phyloP scores from a whole-genome alignment of 2,329 filamentous ascomycete genomes.

The Chaetomium olivaceum region DNA sequence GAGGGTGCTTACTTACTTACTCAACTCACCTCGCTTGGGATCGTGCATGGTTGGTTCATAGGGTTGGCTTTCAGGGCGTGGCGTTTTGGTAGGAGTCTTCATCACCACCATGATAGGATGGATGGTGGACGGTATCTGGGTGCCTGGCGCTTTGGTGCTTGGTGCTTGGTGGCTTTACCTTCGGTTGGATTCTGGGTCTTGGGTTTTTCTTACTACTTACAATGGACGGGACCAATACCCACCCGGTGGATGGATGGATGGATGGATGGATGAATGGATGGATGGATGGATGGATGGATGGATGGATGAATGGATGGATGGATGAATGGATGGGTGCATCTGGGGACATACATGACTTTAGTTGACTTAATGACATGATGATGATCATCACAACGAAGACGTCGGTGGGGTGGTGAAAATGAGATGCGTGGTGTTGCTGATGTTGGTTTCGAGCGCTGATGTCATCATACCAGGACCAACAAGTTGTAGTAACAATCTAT shows the following conservation, averaged over 20 bases:
- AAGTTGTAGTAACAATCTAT: neutral
- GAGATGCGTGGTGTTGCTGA: neutral
- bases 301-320: neutral
- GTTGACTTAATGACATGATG: neutral
- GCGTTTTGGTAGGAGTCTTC: neutral
- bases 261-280: neutral
- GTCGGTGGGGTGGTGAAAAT: neutral
- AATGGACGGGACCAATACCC: neutral
- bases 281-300: neutral
- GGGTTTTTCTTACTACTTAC: neutral
- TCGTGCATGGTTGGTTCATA: neutral
- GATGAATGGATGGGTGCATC: neutral
- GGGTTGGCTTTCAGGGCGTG: neutral
- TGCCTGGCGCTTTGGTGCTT: neutral
- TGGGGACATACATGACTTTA: neutral
- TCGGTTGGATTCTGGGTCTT: neutral
- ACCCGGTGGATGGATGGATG: neutral
- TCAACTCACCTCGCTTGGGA: neutral
- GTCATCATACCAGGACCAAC: neutral
- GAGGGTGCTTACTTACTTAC: neutral
- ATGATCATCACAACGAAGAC: neutral
- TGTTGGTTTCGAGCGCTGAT: neutral
- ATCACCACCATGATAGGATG: neutral
- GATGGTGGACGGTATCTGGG: neutral
- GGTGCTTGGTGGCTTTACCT: neutral